Base-by-base conservation (phyloP, 1,284 basidiomycete species). In the Volvariella volvacea region DNA sequence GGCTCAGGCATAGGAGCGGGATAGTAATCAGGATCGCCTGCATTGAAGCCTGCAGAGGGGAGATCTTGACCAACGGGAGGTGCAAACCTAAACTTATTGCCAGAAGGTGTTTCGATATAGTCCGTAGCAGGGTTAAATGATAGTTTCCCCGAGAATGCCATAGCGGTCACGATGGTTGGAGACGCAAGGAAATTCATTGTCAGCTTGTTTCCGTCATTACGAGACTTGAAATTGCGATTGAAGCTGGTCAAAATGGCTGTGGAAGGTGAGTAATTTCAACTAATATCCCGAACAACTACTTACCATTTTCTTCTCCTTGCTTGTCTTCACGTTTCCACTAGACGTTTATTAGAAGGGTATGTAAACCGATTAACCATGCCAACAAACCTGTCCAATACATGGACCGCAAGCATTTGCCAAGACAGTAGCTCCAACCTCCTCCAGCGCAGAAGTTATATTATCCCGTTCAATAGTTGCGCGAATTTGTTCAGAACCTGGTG, bases 171-270 rank as follows among this genome's bases (percentile, higher is more conserved):
- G 48, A 97, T 76, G 45, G 94, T 96, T 0, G 96, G 96, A 6
- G 94, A 97, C 15, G 95, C 93, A 45, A 99, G 78, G 73, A 99
- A 96, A 68, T 99, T 98, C 92, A 96, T 95, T 15, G 95, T 99
- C 52, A 88, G 73, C 48, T 78, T 74, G 66, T 99, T 99, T 33
- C 95, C 96, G 60, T 99, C 96, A 64, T 99, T 99, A 52, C 96
- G 82, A 2, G 91, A 93, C 65, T 92, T 93, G 76, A 99, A 99
- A 71, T 99, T 84, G 62, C 92, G 82, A 69, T 99, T 99, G 74
- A 98, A 99, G 36, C 92, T 96, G 2, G 96, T 97, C 42, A 99
- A 66, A 55, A 99, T 99, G 20, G 93, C 92, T 92, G 20, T n/a
- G 30, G 36, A 25, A 4, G 30, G 39, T 43, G 31, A 52, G 41